These are phyloP conservation scores for Fraxinus excelsior DNA, from an alignment of 257 asterid species.

Conservation along the genomic window DNA sequence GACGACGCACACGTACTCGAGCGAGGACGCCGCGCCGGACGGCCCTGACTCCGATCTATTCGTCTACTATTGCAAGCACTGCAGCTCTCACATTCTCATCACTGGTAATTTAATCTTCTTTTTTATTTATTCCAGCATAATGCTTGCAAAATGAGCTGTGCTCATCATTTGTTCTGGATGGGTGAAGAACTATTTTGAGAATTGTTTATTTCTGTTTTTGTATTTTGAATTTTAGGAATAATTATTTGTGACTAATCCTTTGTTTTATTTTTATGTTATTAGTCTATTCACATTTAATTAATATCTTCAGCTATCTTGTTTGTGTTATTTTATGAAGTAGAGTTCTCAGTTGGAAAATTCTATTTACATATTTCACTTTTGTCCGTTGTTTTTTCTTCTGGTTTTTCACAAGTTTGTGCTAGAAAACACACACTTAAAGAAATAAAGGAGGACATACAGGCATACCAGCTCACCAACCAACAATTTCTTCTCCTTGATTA, in stretches of 20 bases:
- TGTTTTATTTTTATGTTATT: too few relatives aligned
- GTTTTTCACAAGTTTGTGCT: background rate
- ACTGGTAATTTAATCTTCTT: constrained; percentile 55
- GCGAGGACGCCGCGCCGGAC: constrained; percentile 91
- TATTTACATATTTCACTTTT: too few relatives aligned
- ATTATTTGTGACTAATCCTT: background rate
- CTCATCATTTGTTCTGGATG: background rate
- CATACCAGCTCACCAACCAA: background rate
- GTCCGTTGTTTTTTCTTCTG: background rate
- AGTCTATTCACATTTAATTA: background rate
- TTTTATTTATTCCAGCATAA: background rate
- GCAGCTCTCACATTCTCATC: constrained; percentile 94
- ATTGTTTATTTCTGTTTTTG: background rate
- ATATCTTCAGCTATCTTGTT: background rate
- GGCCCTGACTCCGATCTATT: constrained; percentile 92
- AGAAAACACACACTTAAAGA: background rate
- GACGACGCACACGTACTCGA: constrained; percentile 94
- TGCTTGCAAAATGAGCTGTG: background rate
- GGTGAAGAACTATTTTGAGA: background rate
- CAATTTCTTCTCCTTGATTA: background rate
- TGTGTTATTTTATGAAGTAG: background rate
- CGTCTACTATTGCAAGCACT: constrained; percentile 95
- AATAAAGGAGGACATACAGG: background rate
- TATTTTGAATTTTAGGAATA: background rate
- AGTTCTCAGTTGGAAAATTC: background rate